Base-by-base conservation (phyloP, 2,329 filamentous ascomycete genomes). In the Apiospora pterosperma region DNA sequence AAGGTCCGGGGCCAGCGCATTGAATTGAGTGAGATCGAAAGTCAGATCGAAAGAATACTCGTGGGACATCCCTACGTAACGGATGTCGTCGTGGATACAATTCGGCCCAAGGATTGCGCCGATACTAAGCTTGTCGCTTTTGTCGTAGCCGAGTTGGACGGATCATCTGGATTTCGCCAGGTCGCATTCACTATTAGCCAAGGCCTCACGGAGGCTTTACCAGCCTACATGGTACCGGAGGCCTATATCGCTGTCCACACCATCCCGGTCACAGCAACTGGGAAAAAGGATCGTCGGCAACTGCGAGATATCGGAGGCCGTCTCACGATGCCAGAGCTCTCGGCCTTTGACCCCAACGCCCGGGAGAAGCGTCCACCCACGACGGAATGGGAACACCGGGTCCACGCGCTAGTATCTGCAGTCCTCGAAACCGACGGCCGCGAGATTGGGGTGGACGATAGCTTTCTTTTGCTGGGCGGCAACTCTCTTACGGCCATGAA, bases 1-100 rank as follows among this genome's bases (percentile, higher is more conserved):
- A 88, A 88, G 71, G 73, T 87, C 19, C 77, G 79, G 36, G 87
- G 87, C 36, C 85, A 80, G 38, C 69, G 69, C 10, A 59, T 84
- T 63, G 87, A 83, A 72, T 74, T 83, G 1, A 67, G 68, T 23
- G 72, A 74, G 16, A 64, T 73, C 11, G 70, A 74, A 61, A 36
- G 65, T 23, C 64, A 67, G 12, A 28, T 68, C 7, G 23, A 16
- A 8, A 21, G n/a, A 19, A 16, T 10, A 16, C 19, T 48, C 14
- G 12, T 19, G 14, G 42, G n/a, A 25, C 10, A 42, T 42, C 23
- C 19, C 10, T 3, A 21, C 12, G 11, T 21, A 10, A 19, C 8
- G 11, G 5, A 36, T 5, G 42, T 48, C 8, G 42, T 25, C 14
- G 42, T 10, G 5, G 34, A 36, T 10, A 10, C 6, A 8, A 48